Conservation (phyloP, 2,329 filamentous ascomycete genomes). For the Fusarium sp. region DNA sequence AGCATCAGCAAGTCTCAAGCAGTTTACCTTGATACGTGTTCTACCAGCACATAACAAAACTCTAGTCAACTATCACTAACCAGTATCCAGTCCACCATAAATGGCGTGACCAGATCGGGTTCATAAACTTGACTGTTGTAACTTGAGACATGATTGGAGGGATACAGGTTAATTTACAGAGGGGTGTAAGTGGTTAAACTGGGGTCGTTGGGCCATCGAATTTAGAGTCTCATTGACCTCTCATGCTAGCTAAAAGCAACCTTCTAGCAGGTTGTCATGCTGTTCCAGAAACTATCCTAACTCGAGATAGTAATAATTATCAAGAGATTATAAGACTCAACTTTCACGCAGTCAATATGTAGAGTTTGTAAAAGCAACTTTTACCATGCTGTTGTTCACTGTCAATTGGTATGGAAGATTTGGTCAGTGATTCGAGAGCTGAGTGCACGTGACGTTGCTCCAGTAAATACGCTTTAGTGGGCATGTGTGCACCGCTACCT, state of each 20-base stretch:
- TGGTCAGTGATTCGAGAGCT: constrained; percentile 15
- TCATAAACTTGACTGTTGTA: constrained; percentile 7
- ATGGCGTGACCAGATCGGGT: constrained; percentile 10
- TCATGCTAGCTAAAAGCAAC: not conserved
- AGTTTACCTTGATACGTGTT: not conserved
- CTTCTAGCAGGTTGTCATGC: not conserved
- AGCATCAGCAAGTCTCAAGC: not conserved
- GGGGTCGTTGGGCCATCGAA: constrained; percentile 1
- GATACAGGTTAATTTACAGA: not conserved
- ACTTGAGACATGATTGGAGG: constrained; percentile 17
- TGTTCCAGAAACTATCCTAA: not conserved
- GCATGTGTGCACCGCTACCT: constrained; percentile 22
- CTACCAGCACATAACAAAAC: not conserved
- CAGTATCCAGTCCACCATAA: not conserved
- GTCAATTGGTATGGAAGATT: constrained; percentile 3
- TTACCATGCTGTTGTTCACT: not conserved
- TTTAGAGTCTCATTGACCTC: constrained; percentile 1
- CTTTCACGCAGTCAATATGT: not conserved
- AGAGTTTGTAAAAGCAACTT: not conserved
- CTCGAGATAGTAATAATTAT: not conserved
- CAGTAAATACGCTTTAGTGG: constrained; percentile 8
- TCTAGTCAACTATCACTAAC: constrained; percentile 2
- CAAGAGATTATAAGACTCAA: too few relatives aligned
- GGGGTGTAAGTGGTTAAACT: constrained; percentile 23
- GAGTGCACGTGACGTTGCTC: constrained; percentile 41